These are phyloP conservation scores for Cylindrotheca fusiformis DNA, from an alignment of 108 stramenopile genomes.

Conservation along the genomic window DNA sequence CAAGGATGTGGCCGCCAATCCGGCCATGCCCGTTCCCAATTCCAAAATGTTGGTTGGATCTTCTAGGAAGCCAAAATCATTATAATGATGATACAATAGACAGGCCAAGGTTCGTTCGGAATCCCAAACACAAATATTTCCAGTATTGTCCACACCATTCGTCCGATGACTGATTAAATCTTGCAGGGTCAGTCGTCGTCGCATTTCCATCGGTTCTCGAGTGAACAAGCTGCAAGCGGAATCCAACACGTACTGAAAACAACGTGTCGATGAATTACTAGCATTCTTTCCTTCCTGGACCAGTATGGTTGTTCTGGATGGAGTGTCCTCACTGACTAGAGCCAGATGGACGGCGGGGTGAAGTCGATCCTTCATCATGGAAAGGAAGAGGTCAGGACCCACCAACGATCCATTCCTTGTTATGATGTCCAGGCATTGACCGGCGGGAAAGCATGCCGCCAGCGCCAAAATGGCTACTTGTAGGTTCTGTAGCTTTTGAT, in stretches of 20 bases:
- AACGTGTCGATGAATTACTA: conserved; percentile 7
- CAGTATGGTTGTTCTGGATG: conserved; percentile 4
- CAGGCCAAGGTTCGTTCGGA: conserved; percentile 59
- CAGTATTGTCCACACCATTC: conserved; percentile 76
- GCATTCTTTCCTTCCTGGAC: conserved; percentile 16
- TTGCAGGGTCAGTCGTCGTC: conserved; percentile 21
- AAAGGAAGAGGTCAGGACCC: neutral
- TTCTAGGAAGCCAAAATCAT: conserved; percentile 10
- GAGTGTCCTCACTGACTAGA: conserved; percentile 4
- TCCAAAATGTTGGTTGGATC: conserved; percentile 34
- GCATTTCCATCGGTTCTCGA: conserved; percentile 24
- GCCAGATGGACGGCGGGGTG: conserved; percentile 10
- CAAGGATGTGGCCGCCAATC: conserved; percentile 56
- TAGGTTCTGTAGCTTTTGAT: conserved; percentile 3
- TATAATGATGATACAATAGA: conserved; percentile 26
- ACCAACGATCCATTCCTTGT: neutral
- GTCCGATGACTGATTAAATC: conserved; percentile 48
- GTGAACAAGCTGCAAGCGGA: conserved; percentile 18
- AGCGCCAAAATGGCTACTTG: conserved; percentile 16
- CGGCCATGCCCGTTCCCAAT: conserved; percentile 82
- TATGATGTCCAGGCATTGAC: conserved; percentile 23
- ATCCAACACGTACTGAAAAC: conserved; percentile 12
- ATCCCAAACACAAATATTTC: conserved; percentile 84
- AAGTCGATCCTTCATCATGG: conserved; percentile 8
- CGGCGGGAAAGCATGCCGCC: conserved; percentile 24